These are phyloP conservation scores for Alternaria infectoria DNA, from an alignment of 2,329 filamentous ascomycete species.

Conservation along the genomic window DNA sequence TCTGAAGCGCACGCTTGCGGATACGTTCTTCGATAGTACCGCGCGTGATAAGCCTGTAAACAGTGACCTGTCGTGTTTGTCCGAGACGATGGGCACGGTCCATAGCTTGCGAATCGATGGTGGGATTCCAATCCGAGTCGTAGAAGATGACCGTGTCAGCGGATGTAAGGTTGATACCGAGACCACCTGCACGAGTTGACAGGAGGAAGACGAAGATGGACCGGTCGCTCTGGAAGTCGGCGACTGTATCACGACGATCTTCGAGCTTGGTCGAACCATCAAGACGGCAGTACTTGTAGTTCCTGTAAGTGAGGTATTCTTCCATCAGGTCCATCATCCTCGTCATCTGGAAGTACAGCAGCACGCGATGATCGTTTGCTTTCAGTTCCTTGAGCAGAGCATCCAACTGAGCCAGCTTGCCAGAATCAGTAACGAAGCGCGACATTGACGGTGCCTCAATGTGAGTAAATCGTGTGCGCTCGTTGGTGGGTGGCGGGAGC, in stretches of 20 bases:
- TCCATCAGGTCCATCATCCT: constrained; percentile 99
- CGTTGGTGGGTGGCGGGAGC: constrained; percentile 78
- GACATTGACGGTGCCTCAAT: constrained; percentile 96
- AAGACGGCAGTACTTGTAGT: constrained; percentile 97
- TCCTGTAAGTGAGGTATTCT: constrained; percentile 97
- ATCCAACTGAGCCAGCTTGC: constrained; percentile 92
- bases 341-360: constrained; percentile 99
- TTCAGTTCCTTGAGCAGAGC: constrained; percentile 87
- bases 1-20: constrained; percentile 93
- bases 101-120: constrained; percentile 98
- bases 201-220: constrained; percentile 98
- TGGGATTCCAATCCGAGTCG: constrained; percentile 99
- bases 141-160: constrained; percentile 99
- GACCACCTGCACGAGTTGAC: constrained; percentile 93
- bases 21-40: constrained; percentile 98
- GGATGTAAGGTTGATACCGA: constrained; percentile 95
- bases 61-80: constrained; percentile 93
- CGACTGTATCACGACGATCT: constrained; percentile 92
- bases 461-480: constrained; percentile 85
- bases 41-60: constrained; percentile 95
- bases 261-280: constrained; percentile 98
- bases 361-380: constrained; percentile 87
- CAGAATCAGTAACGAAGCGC: constrained; percentile 95
- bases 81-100: constrained; percentile 97
- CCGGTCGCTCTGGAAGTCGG: constrained; percentile 92